These are phyloP conservation scores for Barnettozyma sucrosica DNA, from an alignment of 805 yeast genomes.

Conservation along the genomic window DNA sequence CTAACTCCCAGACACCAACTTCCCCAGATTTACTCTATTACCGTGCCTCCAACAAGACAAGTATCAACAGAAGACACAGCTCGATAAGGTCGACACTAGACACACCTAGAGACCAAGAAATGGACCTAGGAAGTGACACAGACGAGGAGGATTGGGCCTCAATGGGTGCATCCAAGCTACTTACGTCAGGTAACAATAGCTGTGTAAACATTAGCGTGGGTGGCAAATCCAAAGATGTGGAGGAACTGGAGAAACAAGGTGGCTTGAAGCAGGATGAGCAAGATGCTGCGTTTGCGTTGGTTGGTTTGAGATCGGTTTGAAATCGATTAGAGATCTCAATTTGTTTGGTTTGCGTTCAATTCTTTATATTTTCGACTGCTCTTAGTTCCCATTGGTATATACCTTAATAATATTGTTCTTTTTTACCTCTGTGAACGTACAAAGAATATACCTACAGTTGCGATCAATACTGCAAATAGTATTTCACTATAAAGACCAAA, in stretches of 20 bases:
- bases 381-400: not conserved
- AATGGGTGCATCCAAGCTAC: constrained; percentile 71
- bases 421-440: not conserved
- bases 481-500: not conserved
- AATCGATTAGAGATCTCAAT: not conserved
- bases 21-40: constrained; percentile 26
- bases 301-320: constrained; percentile 40
- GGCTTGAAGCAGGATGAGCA: constrained; percentile 32
- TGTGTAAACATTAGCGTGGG: constrained; percentile 7
- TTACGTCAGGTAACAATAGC: constrained; percentile 27
- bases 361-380: not conserved
- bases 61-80: constrained; percentile 21
- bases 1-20: constrained; percentile 32
- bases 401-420: not conserved
- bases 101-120: constrained; percentile 23
- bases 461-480: not conserved
- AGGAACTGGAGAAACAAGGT: constrained; percentile 10
- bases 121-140: constrained; percentile 44
- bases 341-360: not conserved
- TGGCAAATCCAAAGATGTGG: constrained; percentile 4
- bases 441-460: not conserved
- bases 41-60: constrained; percentile 10
- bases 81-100: constrained; percentile 38
- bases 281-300: constrained; percentile 61
- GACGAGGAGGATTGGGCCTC: constrained; percentile 98